Evolutionary conservation across 805 yeast species (phyloP), one percentile per base, ranked within the genome.

Genomic region (Starmera caribaea): DNA sequence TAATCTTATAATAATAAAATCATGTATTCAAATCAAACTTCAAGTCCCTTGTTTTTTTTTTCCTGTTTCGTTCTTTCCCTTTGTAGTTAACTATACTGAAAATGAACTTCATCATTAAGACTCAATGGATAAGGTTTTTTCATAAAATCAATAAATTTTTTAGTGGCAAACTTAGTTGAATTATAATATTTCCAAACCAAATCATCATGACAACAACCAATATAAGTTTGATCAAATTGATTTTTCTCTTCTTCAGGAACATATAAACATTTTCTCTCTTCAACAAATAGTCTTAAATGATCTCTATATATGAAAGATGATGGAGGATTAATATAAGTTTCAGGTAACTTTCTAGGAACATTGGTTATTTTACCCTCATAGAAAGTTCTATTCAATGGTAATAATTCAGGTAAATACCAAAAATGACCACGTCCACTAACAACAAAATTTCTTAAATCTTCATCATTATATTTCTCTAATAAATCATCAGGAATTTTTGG

Each of bases 301-400:
- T 58, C 59, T 31, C 58, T 53, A 43, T 48, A 65, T 17, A 51
- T 47, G 41, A 58, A 62, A n/a, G 48, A 48, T 15, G 48, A 37
- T 36, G 54, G 60, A 24, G 55, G 51, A 5, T 45, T 41, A 4
- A 39, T 32, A 11, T 71, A 69, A 43, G 73, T 79, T 10, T 59
- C 48, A 11, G 63, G 62, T 27, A 57, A 56, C 36, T 51, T 50
- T 34, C 58, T 50, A 1, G 82, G 83, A 16, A 74, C 55, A 40
- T 63, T 65, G 1, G 71, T 65, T 13, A 63, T 44, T 10, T 53
- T 70, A 3, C 86, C 86, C 54, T 83, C 89, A 46, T 75, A 79
- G 15, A 64, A 46, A 0, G 83, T 68, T 29, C 69, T 62, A 4
- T 70, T 58, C 43, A 83, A 59, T 0, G 86, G 81, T 9, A 65